Evolutionary conservation across 768 basidiomycete species (phyloP).

Genomic region (Lyophyllum decastes): DNA sequence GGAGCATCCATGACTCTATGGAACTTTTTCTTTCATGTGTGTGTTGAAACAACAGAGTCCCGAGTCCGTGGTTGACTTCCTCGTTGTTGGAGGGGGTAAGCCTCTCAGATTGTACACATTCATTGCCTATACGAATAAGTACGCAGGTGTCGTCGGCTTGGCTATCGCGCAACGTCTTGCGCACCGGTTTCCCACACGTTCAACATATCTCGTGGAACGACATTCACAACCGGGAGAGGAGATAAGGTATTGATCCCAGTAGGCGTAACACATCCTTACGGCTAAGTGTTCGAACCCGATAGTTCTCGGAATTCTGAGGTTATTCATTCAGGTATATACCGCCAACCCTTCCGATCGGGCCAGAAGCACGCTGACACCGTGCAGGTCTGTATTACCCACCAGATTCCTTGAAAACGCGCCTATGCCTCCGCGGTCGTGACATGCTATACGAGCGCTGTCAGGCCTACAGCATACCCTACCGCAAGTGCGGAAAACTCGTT

Average conservation of each 20-base stretch:
- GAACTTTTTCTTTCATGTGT: neutral
- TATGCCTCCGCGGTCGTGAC: constrained; percentile 86
- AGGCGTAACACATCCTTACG: neutral
- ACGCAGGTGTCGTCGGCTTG: constrained; percentile 77
- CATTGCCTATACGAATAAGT: neutral
- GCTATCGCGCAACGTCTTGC: constrained; percentile 80
- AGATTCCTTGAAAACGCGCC: constrained; percentile 78
- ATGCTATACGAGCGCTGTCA: constrained; percentile 81
- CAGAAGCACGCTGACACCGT: neutral
- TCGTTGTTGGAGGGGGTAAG: constrained; percentile 87
- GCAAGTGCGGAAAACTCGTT: constrained; percentile 86
- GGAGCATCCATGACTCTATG: constrained; percentile 2
- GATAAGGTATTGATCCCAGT: constrained; percentile 56
- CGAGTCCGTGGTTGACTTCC: constrained; percentile 74
- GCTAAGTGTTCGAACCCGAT: neutral
- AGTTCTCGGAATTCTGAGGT: constrained; percentile 96
- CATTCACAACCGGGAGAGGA: constrained; percentile 79
- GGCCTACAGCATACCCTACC: constrained; percentile 59
- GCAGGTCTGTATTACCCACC: constrained; percentile 84
- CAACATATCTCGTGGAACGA: constrained; percentile 82
- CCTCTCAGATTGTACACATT: neutral
- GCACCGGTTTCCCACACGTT: constrained; percentile 60
- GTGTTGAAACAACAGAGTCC: constrained; percentile 46
- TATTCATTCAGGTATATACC: constrained; percentile 74
- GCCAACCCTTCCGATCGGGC: neutral